Evolutionary conservation across 1,139 yeast genomes (phyloP), one percentile per base, ranked within the genome.

Genomic region (Yamadazyma sp.): DNA sequence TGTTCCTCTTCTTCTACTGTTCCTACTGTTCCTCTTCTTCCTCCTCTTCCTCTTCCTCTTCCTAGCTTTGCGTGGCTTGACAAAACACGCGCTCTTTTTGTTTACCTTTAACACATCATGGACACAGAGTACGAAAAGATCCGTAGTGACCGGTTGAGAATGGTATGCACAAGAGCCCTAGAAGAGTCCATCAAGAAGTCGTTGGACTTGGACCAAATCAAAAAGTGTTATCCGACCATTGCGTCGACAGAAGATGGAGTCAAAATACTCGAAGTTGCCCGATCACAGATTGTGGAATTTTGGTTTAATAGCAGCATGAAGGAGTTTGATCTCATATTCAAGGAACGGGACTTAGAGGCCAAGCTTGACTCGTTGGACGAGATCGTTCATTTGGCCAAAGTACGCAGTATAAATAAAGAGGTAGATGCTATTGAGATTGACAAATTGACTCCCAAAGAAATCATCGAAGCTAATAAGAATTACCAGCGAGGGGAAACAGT

Each of bases 331-430:
- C 72, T 78, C 31, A 83, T 87, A 3, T 81, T 79, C 52, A 57
- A 64, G 10, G 95, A 87, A 46, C 64, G 89, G 27, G 70, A 78
- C 20, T 67, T 86, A 1, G 69, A 78, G 42, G 45, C 41, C 26
- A 84, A 81, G 48, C 61, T 88, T 40, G 67, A 80, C 46, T 81
- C 78, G 40, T 62, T 88, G 38, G 96, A 88, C 54, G 80, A 73
- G 31, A 60, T 87, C 18, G 74, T 87, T 16, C 62, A 65, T 11
- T 69, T 67, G 12, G 92, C 94, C 0, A 64, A 63, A 37, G 31
- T 44, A 18, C 48, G 73, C 6, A 57, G 61, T 34, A 33, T 47
- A n/a, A 20, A 27, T 5, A 29, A 25, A 14, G 29, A 34, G 11
- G 26, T 26, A 10, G 37, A 36, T 6, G 36, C 41, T 1, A 52